phyloP scores from a whole-genome alignment of 176 grass and related monocot genomes.

The Coix lacrymajobi region DNA sequence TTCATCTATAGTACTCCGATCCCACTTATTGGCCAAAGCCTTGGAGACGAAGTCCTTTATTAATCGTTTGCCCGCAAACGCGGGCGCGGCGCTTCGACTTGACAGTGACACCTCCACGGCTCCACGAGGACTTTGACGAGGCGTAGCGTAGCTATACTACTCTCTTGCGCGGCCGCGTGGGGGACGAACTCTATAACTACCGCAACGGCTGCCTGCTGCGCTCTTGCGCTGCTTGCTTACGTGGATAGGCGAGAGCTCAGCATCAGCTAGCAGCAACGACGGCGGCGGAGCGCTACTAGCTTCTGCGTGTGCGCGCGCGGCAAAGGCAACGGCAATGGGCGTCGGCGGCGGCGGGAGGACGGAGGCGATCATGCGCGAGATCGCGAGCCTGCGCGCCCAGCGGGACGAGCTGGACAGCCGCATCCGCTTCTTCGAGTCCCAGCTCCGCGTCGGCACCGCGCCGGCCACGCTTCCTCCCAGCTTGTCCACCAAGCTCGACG shows the following conservation, averaged over 20 bases:
- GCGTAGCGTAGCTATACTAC: too few relatives aligned
- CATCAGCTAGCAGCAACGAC: neutral
- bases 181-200: neutral
- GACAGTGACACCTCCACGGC: neutral
- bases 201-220: neutral
- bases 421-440: constrained; percentile 44
- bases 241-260: neutral
- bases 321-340: neutral
- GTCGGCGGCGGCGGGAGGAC: neutral
- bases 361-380: constrained; percentile 31
- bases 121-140: neutral
- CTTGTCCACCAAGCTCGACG: neutral
- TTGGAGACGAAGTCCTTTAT: neutral
- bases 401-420: constrained; percentile 42
- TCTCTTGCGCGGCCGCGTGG: too few relatives aligned
- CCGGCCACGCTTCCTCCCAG: neutral
- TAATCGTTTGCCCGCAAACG: neutral
- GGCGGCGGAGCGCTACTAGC: neutral
- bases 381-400: constrained; percentile 40
- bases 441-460: constrained; percentile 10
- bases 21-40: too few relatives aligned
- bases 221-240: neutral
- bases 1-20: neutral
- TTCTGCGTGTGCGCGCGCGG: neutral
- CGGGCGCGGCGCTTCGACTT: neutral